These are phyloP conservation scores for Aspergillus spinulosporus DNA, from an alignment of 2,329 filamentous ascomycete genomes.

Conservation along the genomic window DNA sequence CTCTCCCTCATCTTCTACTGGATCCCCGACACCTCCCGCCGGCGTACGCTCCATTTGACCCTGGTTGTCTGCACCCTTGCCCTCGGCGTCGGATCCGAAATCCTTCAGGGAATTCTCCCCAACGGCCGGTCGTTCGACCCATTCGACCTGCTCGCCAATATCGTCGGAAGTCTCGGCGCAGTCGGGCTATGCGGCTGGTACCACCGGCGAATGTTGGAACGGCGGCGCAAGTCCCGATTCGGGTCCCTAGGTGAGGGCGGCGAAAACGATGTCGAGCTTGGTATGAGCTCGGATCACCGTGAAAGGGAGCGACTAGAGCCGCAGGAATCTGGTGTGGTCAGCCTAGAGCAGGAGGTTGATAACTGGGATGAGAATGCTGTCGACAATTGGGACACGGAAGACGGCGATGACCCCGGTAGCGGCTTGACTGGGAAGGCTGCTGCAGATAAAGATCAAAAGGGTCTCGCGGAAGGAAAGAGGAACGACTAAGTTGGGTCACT, in stretches of 20 bases:
- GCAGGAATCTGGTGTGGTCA: slow-evolving; percentile 67
- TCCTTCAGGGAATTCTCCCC: slow-evolving; percentile 64
- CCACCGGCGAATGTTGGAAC: slow-evolving; percentile 91
- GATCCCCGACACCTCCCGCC: slow-evolving; percentile 87
- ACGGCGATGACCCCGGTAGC: slow-evolving; percentile 32
- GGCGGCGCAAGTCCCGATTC: slow-evolving; percentile 71
- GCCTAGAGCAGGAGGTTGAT: slow-evolving; percentile 79
- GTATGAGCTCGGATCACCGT: slow-evolving; percentile 45
- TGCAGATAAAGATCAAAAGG: slow-evolving; percentile 24
- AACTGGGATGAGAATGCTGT: slow-evolving; percentile 89
- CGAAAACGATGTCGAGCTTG: slow-evolving; percentile 71
- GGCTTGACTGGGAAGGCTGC: slow-evolving; percentile 4
- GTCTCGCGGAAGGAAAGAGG: slow-evolving; percentile 28
- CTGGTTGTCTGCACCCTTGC: slow-evolving; percentile 73
- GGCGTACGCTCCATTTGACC: slow-evolving; percentile 81
- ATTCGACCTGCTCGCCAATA: slow-evolving; percentile 84
- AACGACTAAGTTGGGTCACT: slow-evolving; percentile 29
- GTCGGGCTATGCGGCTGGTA: slow-evolving; percentile 83
- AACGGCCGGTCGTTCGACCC: slow-evolving; percentile 73
- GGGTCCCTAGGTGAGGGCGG: slow-evolving; percentile 64
- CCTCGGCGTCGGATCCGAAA: slow-evolving; percentile 57
- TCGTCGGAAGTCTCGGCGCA: slow-evolving; percentile 72
- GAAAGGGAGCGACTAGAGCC: slow-evolving; percentile 39
- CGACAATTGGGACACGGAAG: slow-evolving; percentile 65
- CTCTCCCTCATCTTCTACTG: slow-evolving; percentile 89